Percentiles rank a stretch among this genome's conserved stretches.
Evolutionary conservation across 257 asterid genomes (phyloP).

Genomic region (Echium plantagineum): DNA sequence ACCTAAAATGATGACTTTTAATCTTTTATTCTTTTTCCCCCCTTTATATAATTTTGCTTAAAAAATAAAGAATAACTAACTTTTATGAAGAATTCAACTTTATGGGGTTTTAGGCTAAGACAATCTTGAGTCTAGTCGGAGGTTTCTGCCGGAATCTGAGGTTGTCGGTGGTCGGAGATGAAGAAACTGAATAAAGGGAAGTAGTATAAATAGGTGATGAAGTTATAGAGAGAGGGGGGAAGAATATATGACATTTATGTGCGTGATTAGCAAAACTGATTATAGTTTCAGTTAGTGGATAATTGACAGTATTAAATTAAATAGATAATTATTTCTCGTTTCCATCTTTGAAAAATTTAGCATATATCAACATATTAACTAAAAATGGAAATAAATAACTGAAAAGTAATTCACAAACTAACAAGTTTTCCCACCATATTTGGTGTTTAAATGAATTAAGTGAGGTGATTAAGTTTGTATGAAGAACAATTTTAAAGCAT

Average conservation of each 20-base stretch:
- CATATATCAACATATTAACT: too few relatives aligned
- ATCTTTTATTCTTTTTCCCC: not conserved
- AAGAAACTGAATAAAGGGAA: not conserved
- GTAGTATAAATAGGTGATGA: slow-evolving; percentile 5
- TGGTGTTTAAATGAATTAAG: too few relatives aligned
- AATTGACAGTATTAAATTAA: too few relatives aligned
- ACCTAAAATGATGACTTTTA: too few relatives aligned
- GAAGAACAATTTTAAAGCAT: too few relatives aligned
- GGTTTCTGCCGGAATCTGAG: slow-evolving; percentile 19
- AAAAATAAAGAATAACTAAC: not conserved
- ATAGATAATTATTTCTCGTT: too few relatives aligned
- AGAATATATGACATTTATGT: not conserved
- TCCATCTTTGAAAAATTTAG: too few relatives aligned
- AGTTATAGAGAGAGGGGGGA: slow-evolving; percentile 6
- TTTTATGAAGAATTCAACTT: not conserved
- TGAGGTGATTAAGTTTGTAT: too few relatives aligned
- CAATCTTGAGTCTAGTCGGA: slow-evolving; percentile 5
- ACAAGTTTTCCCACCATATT: too few relatives aligned
- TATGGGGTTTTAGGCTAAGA: slow-evolving; percentile 9
- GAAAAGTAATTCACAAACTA: too few relatives aligned
- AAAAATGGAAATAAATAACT: too few relatives aligned
- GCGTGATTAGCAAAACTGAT: not conserved
- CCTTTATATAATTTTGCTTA: too few relatives aligned
- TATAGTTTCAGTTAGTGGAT: not conserved
- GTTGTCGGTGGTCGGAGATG: slow-evolving; percentile 16